phyloP scores from a whole-genome alignment of 1,284 basidiomycete species.

The Laetiporus sulphureus region DNA sequence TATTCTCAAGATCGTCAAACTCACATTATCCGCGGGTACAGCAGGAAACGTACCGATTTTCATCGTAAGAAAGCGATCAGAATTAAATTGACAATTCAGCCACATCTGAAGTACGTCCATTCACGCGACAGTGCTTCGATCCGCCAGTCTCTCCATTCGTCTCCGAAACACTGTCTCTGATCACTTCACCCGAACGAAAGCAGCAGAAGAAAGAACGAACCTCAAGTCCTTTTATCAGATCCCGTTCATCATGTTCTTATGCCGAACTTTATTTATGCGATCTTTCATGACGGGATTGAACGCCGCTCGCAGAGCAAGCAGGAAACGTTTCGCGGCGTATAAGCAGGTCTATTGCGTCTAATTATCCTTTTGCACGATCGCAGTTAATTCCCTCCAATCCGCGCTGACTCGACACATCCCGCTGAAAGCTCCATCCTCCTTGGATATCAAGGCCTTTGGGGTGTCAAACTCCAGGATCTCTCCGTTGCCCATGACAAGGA shows the following conservation, averaged over 20 bases:
- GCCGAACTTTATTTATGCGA: neutral
- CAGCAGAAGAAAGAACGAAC: too few relatives aligned
- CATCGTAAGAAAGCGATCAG: too few relatives aligned
- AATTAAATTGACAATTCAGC: too few relatives aligned
- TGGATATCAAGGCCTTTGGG: slow-evolving; percentile 54
- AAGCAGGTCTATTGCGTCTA: neutral
- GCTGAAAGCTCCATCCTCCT: slow-evolving; percentile 54
- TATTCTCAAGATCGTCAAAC: too few relatives aligned
- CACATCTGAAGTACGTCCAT: too few relatives aligned
- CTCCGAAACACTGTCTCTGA: too few relatives aligned
- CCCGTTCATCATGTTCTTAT: neutral
- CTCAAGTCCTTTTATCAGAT: neutral
- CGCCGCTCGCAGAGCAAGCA: too few relatives aligned
- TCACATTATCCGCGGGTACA: too few relatives aligned
- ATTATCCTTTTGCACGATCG: neutral
- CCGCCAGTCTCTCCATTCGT: too few relatives aligned
- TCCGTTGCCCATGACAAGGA: slow-evolving; percentile 72
- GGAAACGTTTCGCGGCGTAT: neutral
- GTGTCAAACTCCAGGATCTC: slow-evolving; percentile 66
- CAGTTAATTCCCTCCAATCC: slow-evolving; percentile 39
- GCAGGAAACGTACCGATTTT: too few relatives aligned
- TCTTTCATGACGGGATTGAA: neutral
- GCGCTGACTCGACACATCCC: slow-evolving; percentile 65
- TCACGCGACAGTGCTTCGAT: too few relatives aligned
- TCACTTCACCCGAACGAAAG: too few relatives aligned